These are phyloP conservation scores for Nicotiana benthamiana DNA, from an alignment of 257 asterid genomes.

Conservation along the genomic window DNA sequence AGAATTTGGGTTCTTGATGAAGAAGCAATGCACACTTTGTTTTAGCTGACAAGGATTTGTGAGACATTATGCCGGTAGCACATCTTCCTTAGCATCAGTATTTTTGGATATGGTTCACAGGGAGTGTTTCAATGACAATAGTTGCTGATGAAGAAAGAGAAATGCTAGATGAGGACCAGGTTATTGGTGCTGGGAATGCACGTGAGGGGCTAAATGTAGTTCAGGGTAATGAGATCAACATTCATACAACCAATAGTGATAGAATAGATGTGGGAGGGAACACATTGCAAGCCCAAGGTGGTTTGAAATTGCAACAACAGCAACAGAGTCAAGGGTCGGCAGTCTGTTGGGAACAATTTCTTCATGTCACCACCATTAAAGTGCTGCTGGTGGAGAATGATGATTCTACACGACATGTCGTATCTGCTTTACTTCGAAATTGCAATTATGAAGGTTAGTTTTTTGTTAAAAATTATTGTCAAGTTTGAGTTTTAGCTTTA, in stretches of 20 bases:
- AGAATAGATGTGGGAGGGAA: neutral
- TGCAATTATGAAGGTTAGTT: constrained; percentile 79
- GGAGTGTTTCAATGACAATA: constrained; percentile 45
- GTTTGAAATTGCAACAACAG: constrained; percentile 42
- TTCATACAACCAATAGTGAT: constrained; percentile 5
- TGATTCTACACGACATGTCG: constrained; percentile 76
- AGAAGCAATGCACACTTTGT: constrained; percentile 35
- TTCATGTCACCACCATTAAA: constrained; percentile 69
- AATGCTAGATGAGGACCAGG: constrained; percentile 33
- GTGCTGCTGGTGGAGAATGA: constrained; percentile 87
- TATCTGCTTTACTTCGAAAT: constrained; percentile 80
- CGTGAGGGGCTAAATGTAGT: constrained; percentile 17
- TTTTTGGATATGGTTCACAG: constrained; percentile 43
- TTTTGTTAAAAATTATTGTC: neutral
- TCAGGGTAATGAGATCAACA: constrained; percentile 21
- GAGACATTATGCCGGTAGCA: constrained; percentile 26
- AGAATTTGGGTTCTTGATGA: constrained; percentile 31
- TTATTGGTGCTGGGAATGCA: constrained; percentile 21
- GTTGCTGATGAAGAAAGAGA: constrained; percentile 39
- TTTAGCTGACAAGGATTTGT: constrained; percentile 34
- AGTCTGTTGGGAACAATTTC: constrained; percentile 77
- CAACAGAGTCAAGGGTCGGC: constrained; percentile 39
- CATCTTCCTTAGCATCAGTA: constrained; percentile 29
- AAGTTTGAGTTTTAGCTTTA: neutral
- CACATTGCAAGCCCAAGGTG: constrained; percentile 24